Evolutionary conservation across 192 early-diverging fungal species (phyloP), one percentile per base, ranked within the genome.

Genomic region (Linnemannia elongata): DNA sequence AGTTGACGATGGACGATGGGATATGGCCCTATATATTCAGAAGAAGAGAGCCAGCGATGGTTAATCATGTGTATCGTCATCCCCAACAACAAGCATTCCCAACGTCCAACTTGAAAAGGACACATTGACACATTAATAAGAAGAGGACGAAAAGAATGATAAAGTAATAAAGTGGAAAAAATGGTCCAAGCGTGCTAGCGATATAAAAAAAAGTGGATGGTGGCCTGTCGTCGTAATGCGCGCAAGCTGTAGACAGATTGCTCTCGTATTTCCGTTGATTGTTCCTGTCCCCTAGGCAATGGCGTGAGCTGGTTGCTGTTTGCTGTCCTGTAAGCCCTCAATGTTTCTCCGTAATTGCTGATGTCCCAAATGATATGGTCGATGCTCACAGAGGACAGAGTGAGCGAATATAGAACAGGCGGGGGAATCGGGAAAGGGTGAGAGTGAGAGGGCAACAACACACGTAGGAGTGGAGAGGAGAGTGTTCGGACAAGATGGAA

Each of bases 1-100:
- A 90, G 60, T 90, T 90, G 69, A 85, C 82, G 52, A 90, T 81
- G 27, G 88, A 88, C 24, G 77, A 82, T 63, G 89, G 89, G 72
- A 90, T 88, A 55, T 82, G 82, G 24, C 86, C 89, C 72, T 87
- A 81, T 77, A 1, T 33, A 66, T 66, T 42, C 42, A 41, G 12
- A 47, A 22, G 30, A 33, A 66, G 27, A 30, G 30, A 33, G 38
- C 24, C 18, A 24, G 36, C 36, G 17, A 71, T 33, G 60, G 60
- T 66, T 66, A 66, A 66, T 13, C n/a, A 66, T 27, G 30, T 33
- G 60, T 33, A 39, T 38, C 35, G 6, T 73, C 44, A 73, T 27
- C 27, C 36, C 15, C 12, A 73, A 49, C 18, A 71, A 41, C 30
- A n/a, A 69, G 33, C 9, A 38, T 36, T 33, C 36, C 7, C 24